Evolutionary conservation across 257 asterid species (phyloP), one percentile per base, ranked within the genome.

Genomic region (Cynanchum wilfordii): DNA sequence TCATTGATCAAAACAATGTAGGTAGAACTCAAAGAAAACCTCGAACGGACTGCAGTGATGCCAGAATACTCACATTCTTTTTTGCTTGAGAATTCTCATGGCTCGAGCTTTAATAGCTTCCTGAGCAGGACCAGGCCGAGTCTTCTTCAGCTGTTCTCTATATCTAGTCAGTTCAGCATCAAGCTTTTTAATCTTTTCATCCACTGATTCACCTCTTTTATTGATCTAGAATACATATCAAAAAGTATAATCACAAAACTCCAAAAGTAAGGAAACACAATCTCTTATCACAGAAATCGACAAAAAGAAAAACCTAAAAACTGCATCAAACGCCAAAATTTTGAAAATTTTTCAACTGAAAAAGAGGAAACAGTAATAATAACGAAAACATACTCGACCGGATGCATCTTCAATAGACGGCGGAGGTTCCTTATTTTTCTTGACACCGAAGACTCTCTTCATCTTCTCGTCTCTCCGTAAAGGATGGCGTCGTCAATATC

Each of bases 101-200:
- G 99, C 99, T 79, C 98, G 90, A 81, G 96, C 95, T 84, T 94
- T 94, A 52, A 94, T 89, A 15, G 97, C 99, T 79, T 94, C 99
- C 73, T 88, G 98, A 12, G 98, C 98, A 64, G 99, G 99, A 70
- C 99, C 99, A 29, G 97, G 99, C 49, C 99, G 85, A 59, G 93
- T 94, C 84, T 87, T 94, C 87, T 91, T 91, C 56, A 91, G 82
- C 88, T 94, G 99, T 75, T 94, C 99, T 73, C 78, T 94, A 73
- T 86, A 94, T 74, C 84, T 85, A 5, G 90, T 82, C 60, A 91
- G 85, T 71, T 94, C 99, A 74, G 82, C 84, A 75, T 94, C 99
- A 71, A 94, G 97, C 84, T 79, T 91, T 68, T 84, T 85, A 51
- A 91, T 91, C 91, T 90, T 94, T 12, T 91, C 99, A 49, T 94